Conservation (phyloP, 2,329 filamentous ascomycete genomes). For the Ascocoryne sarcoides region DNA sequence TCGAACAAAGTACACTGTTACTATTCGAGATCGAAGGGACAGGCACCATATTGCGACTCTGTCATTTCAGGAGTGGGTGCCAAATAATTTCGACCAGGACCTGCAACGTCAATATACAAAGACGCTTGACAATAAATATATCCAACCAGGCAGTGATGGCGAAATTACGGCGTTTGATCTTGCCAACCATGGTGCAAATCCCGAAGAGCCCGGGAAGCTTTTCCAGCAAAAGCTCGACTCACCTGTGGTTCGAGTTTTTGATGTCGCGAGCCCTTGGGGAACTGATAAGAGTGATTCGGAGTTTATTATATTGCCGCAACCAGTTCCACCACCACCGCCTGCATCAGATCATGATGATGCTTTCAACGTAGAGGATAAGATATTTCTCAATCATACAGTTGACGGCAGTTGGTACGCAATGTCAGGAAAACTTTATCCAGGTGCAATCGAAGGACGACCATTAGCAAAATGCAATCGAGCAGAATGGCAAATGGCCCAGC, state of each 20-base stretch:
- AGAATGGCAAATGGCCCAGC: slow-evolving; percentile 39
- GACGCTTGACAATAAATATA: slow-evolving; percentile 72
- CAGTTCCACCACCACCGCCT: slow-evolving; percentile 48
- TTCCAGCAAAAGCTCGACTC: slow-evolving; percentile 64
- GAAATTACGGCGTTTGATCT: slow-evolving; percentile 74
- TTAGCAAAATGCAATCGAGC: slow-evolving; percentile 44
- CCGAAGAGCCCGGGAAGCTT: slow-evolving; percentile 32
- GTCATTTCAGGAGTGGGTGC: slow-evolving; percentile 88
- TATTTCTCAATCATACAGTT: slow-evolving; percentile 76
- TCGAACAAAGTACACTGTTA: slow-evolving; percentile 81
- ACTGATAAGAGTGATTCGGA: slow-evolving; percentile 60
- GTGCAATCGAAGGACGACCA: slow-evolving; percentile 62
- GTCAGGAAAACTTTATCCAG: slow-evolving; percentile 77
- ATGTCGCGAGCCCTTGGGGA: slow-evolving; percentile 68
- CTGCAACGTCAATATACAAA: slow-evolving; percentile 66
- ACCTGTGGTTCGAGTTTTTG: slow-evolving; percentile 81
- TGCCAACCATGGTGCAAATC: slow-evolving; percentile 27
- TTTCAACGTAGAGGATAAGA: slow-evolving; percentile 42
- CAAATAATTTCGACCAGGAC: slow-evolving; percentile 85
- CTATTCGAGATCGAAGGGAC: slow-evolving; percentile 66
- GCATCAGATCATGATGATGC: slow-evolving; percentile 43
- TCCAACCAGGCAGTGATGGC: slow-evolving; percentile 80
- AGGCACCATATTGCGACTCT: slow-evolving; percentile 77
- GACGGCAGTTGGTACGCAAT: slow-evolving; percentile 90
- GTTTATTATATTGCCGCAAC: slow-evolving; percentile 80